phyloP scores from a whole-genome alignment of 78 protist genomes.

The Emiliania huxleyi region DNA sequence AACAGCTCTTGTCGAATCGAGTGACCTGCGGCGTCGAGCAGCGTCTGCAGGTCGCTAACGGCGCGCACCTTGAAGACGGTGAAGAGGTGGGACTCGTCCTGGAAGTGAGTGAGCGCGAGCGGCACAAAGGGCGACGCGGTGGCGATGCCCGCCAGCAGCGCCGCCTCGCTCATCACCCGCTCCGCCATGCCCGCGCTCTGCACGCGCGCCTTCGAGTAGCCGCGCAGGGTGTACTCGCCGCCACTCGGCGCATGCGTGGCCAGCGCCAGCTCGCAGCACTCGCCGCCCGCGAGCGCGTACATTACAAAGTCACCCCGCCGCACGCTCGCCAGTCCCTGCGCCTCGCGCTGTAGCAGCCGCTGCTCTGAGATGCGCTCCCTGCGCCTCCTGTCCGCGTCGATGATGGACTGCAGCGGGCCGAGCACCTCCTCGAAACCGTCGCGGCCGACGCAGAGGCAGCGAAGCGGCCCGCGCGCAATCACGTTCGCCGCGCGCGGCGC shows the following conservation, averaged over 20 bases:
- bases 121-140: not conserved
- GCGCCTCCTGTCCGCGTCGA: not conserved
- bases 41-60: not conserved
- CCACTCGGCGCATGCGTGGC: not conserved
- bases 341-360: not conserved
- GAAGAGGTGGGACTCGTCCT: not conserved
- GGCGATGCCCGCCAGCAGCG: not conserved
- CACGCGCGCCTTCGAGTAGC: not conserved
- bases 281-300: not conserved
- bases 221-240: not conserved
- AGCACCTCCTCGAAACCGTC: not conserved
- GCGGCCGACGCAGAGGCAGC: not conserved
- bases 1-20: too few relatives aligned
- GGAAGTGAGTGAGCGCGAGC: not conserved
- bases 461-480: not conserved
- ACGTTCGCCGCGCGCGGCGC: conserved; percentile 10
- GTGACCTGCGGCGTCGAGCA: not conserved
- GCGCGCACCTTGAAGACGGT: not conserved
- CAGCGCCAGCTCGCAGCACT: not conserved
- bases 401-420: conserved; percentile 8
- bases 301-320: not conserved
- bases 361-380: not conserved
- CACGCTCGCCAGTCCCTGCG: not conserved
- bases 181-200: not conserved
- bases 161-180: not conserved